Evolutionary conservation across 257 asterid genomes (phyloP), one percentile per base, ranked within the genome.

Genomic region (Salvia hispanica): DNA sequence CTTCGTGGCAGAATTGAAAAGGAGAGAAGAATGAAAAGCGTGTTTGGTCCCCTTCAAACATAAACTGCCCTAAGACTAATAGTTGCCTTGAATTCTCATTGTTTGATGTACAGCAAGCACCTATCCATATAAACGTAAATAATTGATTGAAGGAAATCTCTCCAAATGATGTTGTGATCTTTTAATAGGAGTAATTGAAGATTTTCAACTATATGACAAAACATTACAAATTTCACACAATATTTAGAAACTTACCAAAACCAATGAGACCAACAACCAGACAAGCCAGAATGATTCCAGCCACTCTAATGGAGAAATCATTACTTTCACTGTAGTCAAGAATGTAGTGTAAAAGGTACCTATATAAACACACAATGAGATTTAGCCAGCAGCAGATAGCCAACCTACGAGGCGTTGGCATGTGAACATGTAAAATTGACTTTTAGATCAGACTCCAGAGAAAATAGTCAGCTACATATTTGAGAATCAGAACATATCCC

Each of bases 271-370:
- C 84, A 56, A 90, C 90, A 71, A 92, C 58, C 72, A 83, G 64
- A 75, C 83, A 83, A 63, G 81, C 90, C 70, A 78, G 13, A 40
- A 74, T 47, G 60, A 86, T 61, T 59, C 96, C 95, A 18, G 71
- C 77, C 62, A 76, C 62, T 73, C 70, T 71, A 3, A 70, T 56
- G 40, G 75, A 63, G 43, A 68, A 74, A 71, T 75, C 83, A 62
- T 74, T 57, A 52, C 67, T 72, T 62, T 78, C 78, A 61, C 68
- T 74, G 71, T 83, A 85, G 71, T 75, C 77, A 40, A 89, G 73
- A 70, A 83, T 52, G 77, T 92, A 92, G 70, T 74, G 95, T 63
- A 92, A 72, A 75, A 92, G 80, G 82, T 84, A 92, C 72, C 98
- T 90, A 87, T 37, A 73, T 61, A 74, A 68, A 75, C 66, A 74